phyloP scores from a whole-genome alignment of 139 green algal genomes.

The Monoraphidium neglectum region DNA sequence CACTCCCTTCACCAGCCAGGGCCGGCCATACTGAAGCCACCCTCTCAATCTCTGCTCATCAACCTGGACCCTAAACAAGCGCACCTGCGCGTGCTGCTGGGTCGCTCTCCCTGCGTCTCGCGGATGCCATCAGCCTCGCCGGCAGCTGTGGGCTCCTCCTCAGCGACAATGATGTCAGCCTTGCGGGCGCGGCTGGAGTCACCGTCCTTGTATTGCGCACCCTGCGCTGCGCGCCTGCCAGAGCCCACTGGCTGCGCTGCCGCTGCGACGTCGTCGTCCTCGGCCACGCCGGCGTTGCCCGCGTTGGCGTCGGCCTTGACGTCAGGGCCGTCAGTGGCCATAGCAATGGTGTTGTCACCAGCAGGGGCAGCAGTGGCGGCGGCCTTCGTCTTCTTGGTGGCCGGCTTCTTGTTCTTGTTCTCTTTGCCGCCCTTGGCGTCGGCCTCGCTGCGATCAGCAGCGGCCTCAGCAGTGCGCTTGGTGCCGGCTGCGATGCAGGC shows the following conservation, averaged over 20 bases:
- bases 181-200: slow-evolving; percentile 16
- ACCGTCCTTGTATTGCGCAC: slow-evolving; percentile 35
- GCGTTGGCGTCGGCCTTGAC: background rate
- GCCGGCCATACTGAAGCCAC: too few relatives aligned
- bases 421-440: slow-evolving; percentile 22
- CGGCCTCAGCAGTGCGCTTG: background rate
- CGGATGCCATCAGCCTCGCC: slow-evolving; percentile 49
- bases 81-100: slow-evolving; percentile 19
- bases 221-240: slow-evolving; percentile 50
- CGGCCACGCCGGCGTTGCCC: background rate
- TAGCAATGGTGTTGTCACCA: background rate
- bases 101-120: slow-evolving; percentile 23
- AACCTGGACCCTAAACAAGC: background rate
- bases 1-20: too few relatives aligned
- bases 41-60: too few relatives aligned
- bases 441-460: background rate
- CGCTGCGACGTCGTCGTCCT: background rate
- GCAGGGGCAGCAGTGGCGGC: background rate
- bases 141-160: slow-evolving; percentile 39
- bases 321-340: background rate
- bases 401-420: slow-evolving; percentile 14
- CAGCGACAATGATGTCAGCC: slow-evolving; percentile 40
- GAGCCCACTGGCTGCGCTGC: slow-evolving; percentile 35
- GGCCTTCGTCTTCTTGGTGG: slow-evolving; percentile 15
- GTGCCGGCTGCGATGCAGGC: too few relatives aligned